Conservation (phyloP, 495 filamentous ascomycete species). For the Xanthoparmelia taractica region DNA sequence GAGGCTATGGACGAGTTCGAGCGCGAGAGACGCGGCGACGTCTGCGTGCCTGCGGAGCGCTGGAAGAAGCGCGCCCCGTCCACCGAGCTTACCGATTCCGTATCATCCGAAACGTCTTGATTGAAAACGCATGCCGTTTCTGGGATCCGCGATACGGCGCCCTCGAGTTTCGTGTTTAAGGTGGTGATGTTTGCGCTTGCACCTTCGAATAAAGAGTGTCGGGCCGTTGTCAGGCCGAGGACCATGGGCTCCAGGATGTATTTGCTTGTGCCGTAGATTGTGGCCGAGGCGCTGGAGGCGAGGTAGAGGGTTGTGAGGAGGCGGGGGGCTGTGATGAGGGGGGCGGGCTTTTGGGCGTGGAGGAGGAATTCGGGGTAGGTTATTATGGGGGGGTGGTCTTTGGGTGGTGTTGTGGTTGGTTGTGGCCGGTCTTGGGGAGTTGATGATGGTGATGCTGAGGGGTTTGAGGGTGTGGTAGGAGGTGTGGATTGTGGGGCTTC, state of each 20-base stretch:
- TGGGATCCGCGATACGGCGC: slow-evolving; percentile 57
- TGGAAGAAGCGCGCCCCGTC: slow-evolving; percentile 86
- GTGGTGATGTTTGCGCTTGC: slow-evolving; percentile 54
- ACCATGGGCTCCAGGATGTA: slow-evolving; percentile 81
- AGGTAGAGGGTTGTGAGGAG: slow-evolving; percentile 74
- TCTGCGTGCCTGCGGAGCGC: slow-evolving; percentile 82
- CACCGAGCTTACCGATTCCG: slow-evolving; percentile 43
- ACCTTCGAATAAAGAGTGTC: slow-evolving; percentile 69
- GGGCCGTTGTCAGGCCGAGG: slow-evolving; percentile 60
- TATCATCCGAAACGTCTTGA: slow-evolving; percentile 33
- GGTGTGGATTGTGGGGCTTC: slow-evolving; percentile 14
- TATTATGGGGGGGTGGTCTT: slow-evolving; percentile 74
- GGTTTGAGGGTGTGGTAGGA: slow-evolving; percentile 22
- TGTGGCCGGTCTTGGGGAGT: slow-evolving; percentile 12
- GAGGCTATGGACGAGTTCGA: slow-evolving; percentile 27
- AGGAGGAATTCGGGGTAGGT: slow-evolving; percentile 94
- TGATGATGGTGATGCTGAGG: slow-evolving; percentile 15
- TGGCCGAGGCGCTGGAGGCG: slow-evolving; percentile 58
- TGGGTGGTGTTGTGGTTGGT: slow-evolving; percentile 22
- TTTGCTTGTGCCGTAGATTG: slow-evolving; percentile 73
- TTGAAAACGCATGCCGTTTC: slow-evolving; percentile 25
- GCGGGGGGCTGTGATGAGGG: slow-evolving; percentile 66
- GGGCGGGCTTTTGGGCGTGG: slow-evolving; percentile 56
- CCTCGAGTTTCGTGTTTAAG: slow-evolving; percentile 67
- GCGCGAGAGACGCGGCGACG: slow-evolving; percentile 47